Conservation (phyloP, 2,329 filamentous ascomycete species). For the Fusarium denticulatum region DNA sequence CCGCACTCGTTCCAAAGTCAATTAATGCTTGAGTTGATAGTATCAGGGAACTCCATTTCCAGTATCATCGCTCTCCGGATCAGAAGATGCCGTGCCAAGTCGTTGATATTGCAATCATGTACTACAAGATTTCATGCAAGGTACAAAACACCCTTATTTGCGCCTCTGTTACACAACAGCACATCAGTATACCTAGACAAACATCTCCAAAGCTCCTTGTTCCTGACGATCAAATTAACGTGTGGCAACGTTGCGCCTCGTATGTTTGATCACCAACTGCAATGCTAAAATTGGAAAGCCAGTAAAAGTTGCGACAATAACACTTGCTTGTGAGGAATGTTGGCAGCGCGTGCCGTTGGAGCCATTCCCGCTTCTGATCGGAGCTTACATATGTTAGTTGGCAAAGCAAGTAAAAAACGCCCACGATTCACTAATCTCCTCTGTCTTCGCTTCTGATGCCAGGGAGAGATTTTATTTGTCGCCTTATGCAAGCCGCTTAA, state of each 20-base stretch:
- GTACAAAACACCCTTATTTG: neutral
- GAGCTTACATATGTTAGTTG: neutral
- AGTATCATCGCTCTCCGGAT: neutral
- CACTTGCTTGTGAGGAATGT: slow-evolving; percentile 2
- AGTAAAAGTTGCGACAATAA: neutral
- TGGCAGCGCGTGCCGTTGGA: slow-evolving; percentile 5
- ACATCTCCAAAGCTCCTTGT: neutral
- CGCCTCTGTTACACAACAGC: slow-evolving; percentile 7
- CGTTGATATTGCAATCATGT: neutral
- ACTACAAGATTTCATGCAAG: slow-evolving; percentile 7
- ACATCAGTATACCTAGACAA: neutral
- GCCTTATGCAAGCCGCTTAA: slow-evolving; percentile 11
- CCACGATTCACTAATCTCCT: slow-evolving; percentile 12
- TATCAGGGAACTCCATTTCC: neutral
- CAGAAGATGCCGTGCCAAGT: slow-evolving; percentile 13
- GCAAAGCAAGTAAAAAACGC: slow-evolving; percentile 1
- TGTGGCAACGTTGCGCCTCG: neutral
- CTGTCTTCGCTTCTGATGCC: slow-evolving; percentile 11
- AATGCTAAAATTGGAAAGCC: neutral
- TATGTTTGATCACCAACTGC: neutral
- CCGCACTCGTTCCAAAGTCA: neutral
- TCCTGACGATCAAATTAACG: slow-evolving; percentile 25
- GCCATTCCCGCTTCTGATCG: slow-evolving; percentile 12
- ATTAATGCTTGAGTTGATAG: neutral
- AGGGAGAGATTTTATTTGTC: slow-evolving; percentile 8